Evolutionary conservation across 1,284 basidiomycete species (phyloP), one percentile per base, ranked within the genome.

Genomic region (Ustilago vetiveriae): DNA sequence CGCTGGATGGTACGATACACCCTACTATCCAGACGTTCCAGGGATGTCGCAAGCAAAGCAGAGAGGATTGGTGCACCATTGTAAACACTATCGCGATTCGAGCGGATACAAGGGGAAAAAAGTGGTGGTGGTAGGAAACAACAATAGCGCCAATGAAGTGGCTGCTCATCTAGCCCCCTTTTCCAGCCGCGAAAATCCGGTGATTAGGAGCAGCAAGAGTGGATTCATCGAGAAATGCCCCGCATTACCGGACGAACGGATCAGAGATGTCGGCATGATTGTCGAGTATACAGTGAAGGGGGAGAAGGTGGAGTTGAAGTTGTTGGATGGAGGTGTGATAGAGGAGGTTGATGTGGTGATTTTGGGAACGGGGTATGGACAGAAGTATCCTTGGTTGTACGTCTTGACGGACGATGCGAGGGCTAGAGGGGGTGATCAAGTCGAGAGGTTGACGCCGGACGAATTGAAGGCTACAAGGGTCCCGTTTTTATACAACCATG

Each of bases 21-120:
- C 75, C 3, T 51, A 57, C 41, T 79, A 74, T 38, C 75, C 76
- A 1, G 40, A 53, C 22, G 55, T 62, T 2, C 46, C 50, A 0
- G 77, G 77, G 1, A 49, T 76, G 5, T 27, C 53, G 2, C n/a
- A 50, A 11, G 75, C 72, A 1, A 47, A 38, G 4, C 16, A 45
- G 11, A 36, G 39, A 7, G 68, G 68, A 1, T 45, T 64, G 29
- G 38, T 79, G 14, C 74, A 78, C 29, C 76, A 78, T 52, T 75
- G 74, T 41, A 79, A 79, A 37, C 75, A 77, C 55, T 79, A 79
- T 40, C 64, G 77, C 30, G 66, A 67, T 16, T 63, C 64, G n/a
- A 43, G 29, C 7, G 26, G 59, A 5, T 75, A 73, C 48, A 30
- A 24, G 4, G 45, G 54, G 27, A 67, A 67, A 26, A 49, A 42